Conservation (phyloP, 768 basidiomycete genomes). For the Leccinum rimulosum region DNA sequence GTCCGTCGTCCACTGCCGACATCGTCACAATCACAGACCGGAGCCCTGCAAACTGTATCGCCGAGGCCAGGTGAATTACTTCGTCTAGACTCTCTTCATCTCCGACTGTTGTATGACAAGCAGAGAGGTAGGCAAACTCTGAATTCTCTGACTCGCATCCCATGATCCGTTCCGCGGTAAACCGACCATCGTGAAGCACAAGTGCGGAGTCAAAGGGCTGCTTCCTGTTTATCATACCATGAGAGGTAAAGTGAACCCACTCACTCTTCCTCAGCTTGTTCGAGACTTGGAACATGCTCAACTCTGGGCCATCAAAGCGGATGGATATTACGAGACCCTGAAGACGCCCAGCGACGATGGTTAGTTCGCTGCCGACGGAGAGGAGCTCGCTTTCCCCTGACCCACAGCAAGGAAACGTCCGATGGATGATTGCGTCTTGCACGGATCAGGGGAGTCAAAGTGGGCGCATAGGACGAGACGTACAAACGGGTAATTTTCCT, state of each 20-base stretch:
- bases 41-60: neutral
- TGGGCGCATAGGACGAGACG: neutral
- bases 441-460: neutral
- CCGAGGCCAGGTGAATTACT: neutral
- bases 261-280: neutral
- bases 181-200: neutral
- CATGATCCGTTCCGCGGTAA: neutral
- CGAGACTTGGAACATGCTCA: neutral
- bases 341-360: neutral
- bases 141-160: neutral
- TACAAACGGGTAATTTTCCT: neutral
- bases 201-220: neutral
- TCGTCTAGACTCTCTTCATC: neutral
- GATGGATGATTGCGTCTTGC: neutral
- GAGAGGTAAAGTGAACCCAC: neutral
- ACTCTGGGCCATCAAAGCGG: neutral
- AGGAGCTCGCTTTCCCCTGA: neutral
- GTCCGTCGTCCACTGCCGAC: neutral
- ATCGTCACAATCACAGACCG: neutral
- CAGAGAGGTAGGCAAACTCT: neutral
- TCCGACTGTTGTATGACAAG: neutral
- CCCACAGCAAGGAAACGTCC: neutral
- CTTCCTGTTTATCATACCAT: neutral
- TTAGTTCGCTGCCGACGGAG: neutral
- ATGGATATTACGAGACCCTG: neutral